Evolutionary conservation across 1,284 basidiomycete genomes (phyloP).

Genomic region (Veloporphyrellus conicus): DNA sequence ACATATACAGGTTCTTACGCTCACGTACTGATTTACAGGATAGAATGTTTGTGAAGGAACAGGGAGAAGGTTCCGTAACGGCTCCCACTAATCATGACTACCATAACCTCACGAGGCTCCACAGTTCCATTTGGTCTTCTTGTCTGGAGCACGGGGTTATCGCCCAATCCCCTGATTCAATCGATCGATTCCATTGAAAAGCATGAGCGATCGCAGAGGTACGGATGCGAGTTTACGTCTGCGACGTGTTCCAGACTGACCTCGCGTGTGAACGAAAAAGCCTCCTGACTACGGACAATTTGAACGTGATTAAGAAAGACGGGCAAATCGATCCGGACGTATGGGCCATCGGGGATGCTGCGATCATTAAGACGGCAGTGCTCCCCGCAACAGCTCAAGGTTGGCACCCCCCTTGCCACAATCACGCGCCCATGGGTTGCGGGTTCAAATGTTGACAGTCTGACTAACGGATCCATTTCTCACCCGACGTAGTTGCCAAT

Average conservation of each 20-base stretch:
- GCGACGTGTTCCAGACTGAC: constrained; percentile 11
- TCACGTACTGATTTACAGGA: constrained; percentile 37
- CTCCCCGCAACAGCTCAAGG: constrained; percentile 85
- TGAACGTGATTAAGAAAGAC: constrained; percentile 57
- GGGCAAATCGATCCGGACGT: constrained; percentile 66
- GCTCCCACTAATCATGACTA: constrained; percentile 13
- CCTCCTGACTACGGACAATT: constrained; percentile 57
- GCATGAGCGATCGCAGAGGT: constrained; percentile 60
- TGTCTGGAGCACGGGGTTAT: constrained; percentile 83
- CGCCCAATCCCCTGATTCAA: constrained; percentile 73
- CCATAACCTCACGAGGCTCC: constrained; percentile 12
- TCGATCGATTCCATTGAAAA: constrained; percentile 59
- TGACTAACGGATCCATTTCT: constrained; percentile 7
- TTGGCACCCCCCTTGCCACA: constrained; percentile 23
- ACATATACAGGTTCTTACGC: constrained; percentile 13
- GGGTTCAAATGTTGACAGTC: constrained; percentile 26
- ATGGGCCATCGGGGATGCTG: constrained; percentile 81
- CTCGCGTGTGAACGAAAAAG: constrained; percentile 31
- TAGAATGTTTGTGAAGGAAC: constrained; percentile 57
- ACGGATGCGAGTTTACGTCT: constrained; percentile 16
- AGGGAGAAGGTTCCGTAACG: constrained; percentile 49
- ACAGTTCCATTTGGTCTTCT: constrained; percentile 75
- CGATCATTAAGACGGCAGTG: constrained; percentile 53
- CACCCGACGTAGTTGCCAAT: constrained; percentile 58
- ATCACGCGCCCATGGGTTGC: constrained; percentile 27